These are phyloP conservation scores for Xylaria telfairii DNA, from an alignment of 495 filamentous ascomycete species.

Conservation along the genomic window DNA sequence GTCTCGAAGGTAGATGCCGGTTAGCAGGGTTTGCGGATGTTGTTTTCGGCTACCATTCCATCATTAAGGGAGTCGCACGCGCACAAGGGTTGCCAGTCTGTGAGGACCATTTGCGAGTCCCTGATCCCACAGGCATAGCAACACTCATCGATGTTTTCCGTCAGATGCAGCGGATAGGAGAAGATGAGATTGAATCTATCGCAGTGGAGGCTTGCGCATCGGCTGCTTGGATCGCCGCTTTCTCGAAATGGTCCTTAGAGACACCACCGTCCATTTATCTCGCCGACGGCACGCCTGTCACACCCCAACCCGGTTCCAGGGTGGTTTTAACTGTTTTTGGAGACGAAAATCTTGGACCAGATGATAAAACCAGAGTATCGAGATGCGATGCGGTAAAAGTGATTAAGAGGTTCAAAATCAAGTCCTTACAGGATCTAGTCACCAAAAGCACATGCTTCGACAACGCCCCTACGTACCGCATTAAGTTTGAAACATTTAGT, in stretches of 20 bases:
- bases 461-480: background rate
- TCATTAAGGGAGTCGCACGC: background rate
- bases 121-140: background rate
- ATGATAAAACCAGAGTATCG: no score
- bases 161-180: background rate
- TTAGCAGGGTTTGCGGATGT: constrained; percentile 4
- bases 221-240: constrained; percentile 10
- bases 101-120: background rate
- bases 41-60: constrained; percentile 1
- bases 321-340: background rate
- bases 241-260: background rate
- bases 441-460: background rate
- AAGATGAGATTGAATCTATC: background rate
- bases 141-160: constrained; percentile 1
- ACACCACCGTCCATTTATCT: constrained; percentile 4
- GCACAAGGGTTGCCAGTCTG: no score
- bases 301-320: background rate
- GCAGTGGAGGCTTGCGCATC: background rate
- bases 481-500: background rate
- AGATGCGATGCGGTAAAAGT: background rate
- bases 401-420: background rate
- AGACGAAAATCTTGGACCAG: background rate
- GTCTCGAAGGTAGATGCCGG: constrained; percentile 2
- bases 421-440: background rate
- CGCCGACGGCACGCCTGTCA: background rate